Evolutionary conservation across 192 early-diverging fungal species (phyloP).

Genomic region (Podila horticola): DNA sequence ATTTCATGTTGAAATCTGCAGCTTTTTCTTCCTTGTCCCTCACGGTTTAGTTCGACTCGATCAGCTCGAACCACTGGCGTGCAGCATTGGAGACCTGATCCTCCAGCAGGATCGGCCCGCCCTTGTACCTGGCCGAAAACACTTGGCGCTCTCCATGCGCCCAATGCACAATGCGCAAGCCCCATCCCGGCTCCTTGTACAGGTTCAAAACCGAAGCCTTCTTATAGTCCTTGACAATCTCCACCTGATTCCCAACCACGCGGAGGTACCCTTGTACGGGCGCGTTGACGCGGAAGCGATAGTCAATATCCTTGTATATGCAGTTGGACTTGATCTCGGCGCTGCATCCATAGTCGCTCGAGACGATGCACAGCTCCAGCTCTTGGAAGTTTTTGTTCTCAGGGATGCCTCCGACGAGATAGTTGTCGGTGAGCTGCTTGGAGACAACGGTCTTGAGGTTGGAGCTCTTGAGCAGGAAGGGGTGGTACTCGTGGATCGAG

Average conservation of each 20-base stretch:
- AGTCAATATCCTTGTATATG: background rate
- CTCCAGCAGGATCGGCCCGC: slow-evolving; percentile 4
- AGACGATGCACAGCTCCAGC: background rate
- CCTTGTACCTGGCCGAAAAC: background rate
- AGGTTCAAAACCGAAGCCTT: background rate
- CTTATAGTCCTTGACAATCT: background rate
- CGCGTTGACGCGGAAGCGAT: background rate
- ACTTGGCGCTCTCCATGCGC: background rate
- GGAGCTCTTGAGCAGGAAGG: slow-evolving; percentile 4
- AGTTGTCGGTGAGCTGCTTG: background rate
- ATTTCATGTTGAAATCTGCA: too few species aligned
- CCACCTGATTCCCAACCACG: background rate
- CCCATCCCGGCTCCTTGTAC: slow-evolving; percentile 15
- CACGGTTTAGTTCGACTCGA: too few species aligned
- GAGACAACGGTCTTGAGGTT: background rate
- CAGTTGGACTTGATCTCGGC: background rate
- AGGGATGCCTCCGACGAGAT: background rate
- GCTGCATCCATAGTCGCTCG: background rate
- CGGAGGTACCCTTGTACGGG: background rate
- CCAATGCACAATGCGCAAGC: slow-evolving; percentile 3
- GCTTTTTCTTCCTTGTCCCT: too few species aligned
- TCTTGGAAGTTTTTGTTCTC: background rate
- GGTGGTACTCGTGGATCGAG: slow-evolving; percentile 1
- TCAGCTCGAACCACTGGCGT: slow-evolving; percentile 9
- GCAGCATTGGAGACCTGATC: background rate